Conservation (phyloP, 306 rosid genomes). For the Castanea sativa region DNA sequence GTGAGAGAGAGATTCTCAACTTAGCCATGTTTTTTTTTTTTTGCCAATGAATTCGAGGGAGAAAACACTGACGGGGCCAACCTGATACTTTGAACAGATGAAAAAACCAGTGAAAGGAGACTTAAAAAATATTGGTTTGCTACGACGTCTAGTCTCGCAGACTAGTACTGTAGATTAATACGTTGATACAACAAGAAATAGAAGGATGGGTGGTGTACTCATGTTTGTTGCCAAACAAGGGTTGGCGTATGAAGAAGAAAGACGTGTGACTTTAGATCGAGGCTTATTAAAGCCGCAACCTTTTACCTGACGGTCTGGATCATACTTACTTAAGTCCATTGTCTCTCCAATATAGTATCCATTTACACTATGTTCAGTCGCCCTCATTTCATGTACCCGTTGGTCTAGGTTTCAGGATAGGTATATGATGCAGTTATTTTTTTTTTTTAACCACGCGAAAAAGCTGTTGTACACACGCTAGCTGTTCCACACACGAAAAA, state of each 20-base stretch:
- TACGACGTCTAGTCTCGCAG: background rate
- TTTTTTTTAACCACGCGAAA: background rate
- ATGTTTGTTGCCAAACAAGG: background rate
- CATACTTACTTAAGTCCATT: background rate
- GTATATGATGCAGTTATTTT: background rate
- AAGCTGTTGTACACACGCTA: too few species aligned
- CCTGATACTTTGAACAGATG: background rate
- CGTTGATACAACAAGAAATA: background rate
- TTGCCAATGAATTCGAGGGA: too few species aligned
- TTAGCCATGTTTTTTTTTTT: too few species aligned
- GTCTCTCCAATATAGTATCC: too few species aligned
- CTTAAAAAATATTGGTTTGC: background rate
- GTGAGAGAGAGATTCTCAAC: too few species aligned
- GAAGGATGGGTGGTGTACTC: background rate
- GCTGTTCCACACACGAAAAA: too few species aligned
- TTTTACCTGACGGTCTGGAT: too few species aligned
- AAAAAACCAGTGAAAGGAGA: conserved; percentile 7
- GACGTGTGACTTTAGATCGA: background rate
- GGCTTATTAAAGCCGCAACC: too few species aligned
- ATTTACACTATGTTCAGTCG: background rate
- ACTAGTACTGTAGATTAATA: background rate
- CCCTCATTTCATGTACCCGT: background rate
- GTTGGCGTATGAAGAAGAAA: background rate
- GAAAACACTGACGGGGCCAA: background rate
- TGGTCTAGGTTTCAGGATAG: background rate